Conservation (phyloP, 257 asterid genomes). For the Handroanthus guayacan region DNA sequence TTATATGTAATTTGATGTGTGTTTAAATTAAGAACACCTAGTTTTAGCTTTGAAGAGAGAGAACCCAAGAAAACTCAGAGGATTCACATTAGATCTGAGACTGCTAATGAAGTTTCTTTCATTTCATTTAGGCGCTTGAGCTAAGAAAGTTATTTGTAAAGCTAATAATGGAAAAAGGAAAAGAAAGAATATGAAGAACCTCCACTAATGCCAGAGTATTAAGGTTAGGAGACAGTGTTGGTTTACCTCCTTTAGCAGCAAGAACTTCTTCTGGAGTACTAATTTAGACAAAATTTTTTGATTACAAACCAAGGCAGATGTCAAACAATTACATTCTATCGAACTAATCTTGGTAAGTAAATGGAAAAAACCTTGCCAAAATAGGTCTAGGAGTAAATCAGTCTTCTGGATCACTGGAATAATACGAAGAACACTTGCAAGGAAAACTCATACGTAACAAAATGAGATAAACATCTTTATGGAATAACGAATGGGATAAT, state of each 20-base stretch:
- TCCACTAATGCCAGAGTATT: slow-evolving; percentile 92
- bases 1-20: too few species aligned
- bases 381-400: slow-evolving; percentile 90
- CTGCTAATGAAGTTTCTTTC: slow-evolving; percentile 20
- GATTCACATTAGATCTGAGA: slow-evolving; percentile 60
- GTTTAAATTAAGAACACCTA: slow-evolving; percentile 29
- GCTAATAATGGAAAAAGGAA: slow-evolving; percentile 7
- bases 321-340: slow-evolving; percentile 9
- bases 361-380: slow-evolving; percentile 76
- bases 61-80: slow-evolving; percentile 29
- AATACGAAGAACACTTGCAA: slow-evolving; percentile 29
- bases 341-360: slow-evolving; percentile 13
- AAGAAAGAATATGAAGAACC: slow-evolving; percentile 56
- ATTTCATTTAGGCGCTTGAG: slow-evolving; percentile 1
- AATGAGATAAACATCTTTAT: slow-evolving; percentile 29
- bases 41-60: slow-evolving; percentile 29
- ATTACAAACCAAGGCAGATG: slow-evolving; percentile 23
- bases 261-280: slow-evolving; percentile 98
- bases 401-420: slow-evolving; percentile 92
- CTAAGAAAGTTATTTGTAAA: slow-evolving; percentile 12
- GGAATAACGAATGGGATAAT: slow-evolving; percentile 21
- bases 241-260: slow-evolving; percentile 98
- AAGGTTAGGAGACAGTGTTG: slow-evolving; percentile 94
- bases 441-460: slow-evolving; percentile 17
- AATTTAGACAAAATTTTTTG: slow-evolving; percentile 35